Evolutionary conservation across 352 stramenopile genomes (phyloP).

Genomic region (Globisporangium lucens): DNA sequence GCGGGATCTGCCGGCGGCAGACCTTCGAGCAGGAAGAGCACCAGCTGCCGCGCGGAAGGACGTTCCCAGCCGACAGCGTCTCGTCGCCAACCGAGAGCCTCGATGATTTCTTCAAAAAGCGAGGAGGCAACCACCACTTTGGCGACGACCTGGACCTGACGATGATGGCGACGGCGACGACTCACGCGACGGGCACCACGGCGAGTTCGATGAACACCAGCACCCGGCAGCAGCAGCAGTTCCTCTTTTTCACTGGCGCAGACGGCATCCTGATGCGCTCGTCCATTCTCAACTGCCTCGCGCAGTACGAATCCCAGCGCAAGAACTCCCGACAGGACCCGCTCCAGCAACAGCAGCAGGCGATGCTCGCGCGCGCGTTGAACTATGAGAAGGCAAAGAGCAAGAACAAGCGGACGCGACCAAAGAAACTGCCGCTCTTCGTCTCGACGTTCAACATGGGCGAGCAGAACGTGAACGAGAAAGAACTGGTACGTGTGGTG

Average conservation of each 20-base stretch:
- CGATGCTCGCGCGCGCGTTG: slow-evolving; percentile 2
- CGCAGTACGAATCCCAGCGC: slow-evolving; percentile 8
- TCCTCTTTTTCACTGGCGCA: slow-evolving; percentile 4
- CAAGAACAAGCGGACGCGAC: slow-evolving; percentile 12
- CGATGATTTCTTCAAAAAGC: slow-evolving; percentile 34
- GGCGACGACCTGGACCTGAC: slow-evolving; percentile 20
- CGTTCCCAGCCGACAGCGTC: slow-evolving; percentile 38
- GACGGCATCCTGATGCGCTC: slow-evolving; percentile 19
- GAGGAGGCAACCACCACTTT: slow-evolving; percentile 2
- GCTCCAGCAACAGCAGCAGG: background rate
- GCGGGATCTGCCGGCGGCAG: slow-evolving; percentile 46
- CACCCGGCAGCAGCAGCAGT: background rate
- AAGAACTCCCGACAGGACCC: background rate
- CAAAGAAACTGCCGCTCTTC: slow-evolving; percentile 62
- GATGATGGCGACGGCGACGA: slow-evolving; percentile 8
- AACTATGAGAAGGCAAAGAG: slow-evolving; percentile 6
- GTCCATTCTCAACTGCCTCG: slow-evolving; percentile 10
- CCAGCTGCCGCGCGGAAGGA: slow-evolving; percentile 20
- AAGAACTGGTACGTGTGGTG: slow-evolving; percentile 38
- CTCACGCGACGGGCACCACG: background rate
- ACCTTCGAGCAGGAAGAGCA: slow-evolving; percentile 6
- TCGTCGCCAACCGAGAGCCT: slow-evolving; percentile 42
- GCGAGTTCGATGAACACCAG: background rate
- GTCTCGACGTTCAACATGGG: slow-evolving; percentile 87
- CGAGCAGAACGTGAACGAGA: slow-evolving; percentile 60